These are phyloP conservation scores for Veloporphyrellus conicus DNA, from an alignment of 1,284 basidiomycete species.

Conservation along the genomic window DNA sequence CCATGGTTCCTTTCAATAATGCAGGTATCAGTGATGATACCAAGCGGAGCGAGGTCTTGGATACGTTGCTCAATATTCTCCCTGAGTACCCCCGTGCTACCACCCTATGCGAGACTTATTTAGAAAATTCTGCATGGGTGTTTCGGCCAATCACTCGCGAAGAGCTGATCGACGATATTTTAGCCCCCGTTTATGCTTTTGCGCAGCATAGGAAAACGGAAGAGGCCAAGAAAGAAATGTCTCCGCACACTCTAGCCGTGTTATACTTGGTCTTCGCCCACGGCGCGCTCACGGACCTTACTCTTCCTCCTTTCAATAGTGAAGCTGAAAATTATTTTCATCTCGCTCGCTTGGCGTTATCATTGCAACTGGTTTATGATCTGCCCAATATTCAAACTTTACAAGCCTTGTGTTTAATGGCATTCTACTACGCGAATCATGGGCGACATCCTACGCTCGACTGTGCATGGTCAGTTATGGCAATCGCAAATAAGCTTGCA, in stretches of 20 bases:
- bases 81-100: slow-evolving; percentile 57
- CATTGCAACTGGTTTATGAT: slow-evolving; percentile 58
- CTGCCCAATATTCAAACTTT: slow-evolving; percentile 59
- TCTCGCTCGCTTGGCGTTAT: slow-evolving; percentile 52
- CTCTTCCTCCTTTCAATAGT: slow-evolving; percentile 52
- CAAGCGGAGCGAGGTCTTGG: slow-evolving; percentile 35
- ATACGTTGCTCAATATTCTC: slow-evolving; percentile 44
- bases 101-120: slow-evolving; percentile 62
- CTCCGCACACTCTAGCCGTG: slow-evolving; percentile 53
- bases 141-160: slow-evolving; percentile 60
- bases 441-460: slow-evolving; percentile 51
- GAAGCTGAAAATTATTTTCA: slow-evolving; percentile 62
- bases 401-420: slow-evolving; percentile 55
- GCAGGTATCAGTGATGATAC: slow-evolving; percentile 33
- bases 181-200: slow-evolving; percentile 56
- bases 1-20: slow-evolving; percentile 44
- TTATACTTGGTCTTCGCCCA: slow-evolving; percentile 57
- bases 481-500: slow-evolving; percentile 51
- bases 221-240: slow-evolving; percentile 31
- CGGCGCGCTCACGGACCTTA: slow-evolving; percentile 61
- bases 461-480: slow-evolving; percentile 48
- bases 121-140: slow-evolving; percentile 59
- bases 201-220: slow-evolving; percentile 41
- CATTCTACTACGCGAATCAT: slow-evolving; percentile 51
- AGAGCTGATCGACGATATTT: slow-evolving; percentile 60